Base-by-base conservation (phyloP, 1,284 basidiomycete genomes). In the Papiliotrema nemorosa region DNA sequence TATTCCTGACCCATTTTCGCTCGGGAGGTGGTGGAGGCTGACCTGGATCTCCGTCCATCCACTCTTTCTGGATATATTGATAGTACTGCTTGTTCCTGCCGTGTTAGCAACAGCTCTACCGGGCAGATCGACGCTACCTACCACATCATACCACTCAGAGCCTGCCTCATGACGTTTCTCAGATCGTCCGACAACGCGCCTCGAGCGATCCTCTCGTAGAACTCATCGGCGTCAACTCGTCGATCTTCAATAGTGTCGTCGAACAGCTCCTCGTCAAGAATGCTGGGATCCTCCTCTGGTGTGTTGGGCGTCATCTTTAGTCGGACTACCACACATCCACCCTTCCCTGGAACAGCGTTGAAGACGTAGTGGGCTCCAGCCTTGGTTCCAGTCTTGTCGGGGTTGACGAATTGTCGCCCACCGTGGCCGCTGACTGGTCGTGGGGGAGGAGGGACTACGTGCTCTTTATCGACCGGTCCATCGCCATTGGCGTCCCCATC, bases 81-180 rank as follows among this genome's bases (percentile, higher is more conserved):
- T 97, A 98, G 76, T 85, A 91, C 67, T 97, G 94, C 78, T 97
- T 98, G 49, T 89, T 93, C 78, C 73, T 75, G 57, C 7, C n/a
- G 9, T n/a, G n/a, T 21, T 18, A 29, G 34, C 26, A 45, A 42
- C 18, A n/a, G 12, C 16, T 10, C 25, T 12, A 33, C 14, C 5
- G 14, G 9, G 31, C 16, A 27, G 31, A 9, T 37, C 9, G 9
- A 14, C n/a, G 10, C 21, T 47, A 60, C 75, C 61, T 40, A 75
- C 92, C 94, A 97, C 48, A 98, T 77, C 94, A 98, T 97, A n/a
- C 94, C 94, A 21, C 84, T 85, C 33, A 97, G 77, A n/a, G 92
- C 94, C 74, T 97, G 94, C 53, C 94, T 81, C 90, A 92, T 96
- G 67, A 98, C 88, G 74, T 92, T 92, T 71, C 85, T 85, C 69